Base-by-base conservation (phyloP, 768 basidiomycete species). In the Lactifluus pinguis region DNA sequence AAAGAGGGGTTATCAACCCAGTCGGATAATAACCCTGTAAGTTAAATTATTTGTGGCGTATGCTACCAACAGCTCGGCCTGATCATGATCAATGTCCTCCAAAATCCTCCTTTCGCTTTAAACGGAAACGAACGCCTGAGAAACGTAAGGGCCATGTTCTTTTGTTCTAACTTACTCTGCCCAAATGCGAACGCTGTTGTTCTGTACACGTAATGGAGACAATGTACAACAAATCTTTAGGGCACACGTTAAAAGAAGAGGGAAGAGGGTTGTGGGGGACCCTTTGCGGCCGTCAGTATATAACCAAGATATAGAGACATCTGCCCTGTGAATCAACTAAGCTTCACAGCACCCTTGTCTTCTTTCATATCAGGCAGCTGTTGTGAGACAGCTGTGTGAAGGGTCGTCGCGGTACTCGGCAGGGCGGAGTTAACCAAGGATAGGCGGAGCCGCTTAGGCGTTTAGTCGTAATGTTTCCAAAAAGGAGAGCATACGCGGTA, bases 121-220 rank as follows among this genome's bases (percentile, higher is more conserved):
- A 55, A 55, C 25, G 50, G 45, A 25, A 39, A 21, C 21, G 45
- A n/a, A 44, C 60, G 48, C 21, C 17, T 50, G 41, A 25, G 25
- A 50, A 45, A 57, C 51, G 51, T 57, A 62, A 57, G 50, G 44
- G 38, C 50, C 39, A 62, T n/a, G 15, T 62, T 39, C 51, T 62
- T 57, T 57, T 62, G 42, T 50, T 47, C 50, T 39, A 34, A 10
- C 49, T 15, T 42, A 44, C 21, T 25, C 45, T 25, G 44, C 30
- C 45, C 58, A 29, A 48, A 53, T 38, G n/a, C 29, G 38, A 60
- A 34, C 32, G 54, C 38, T 48, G 30, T 49, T 48, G 45, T 49
- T 57, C 55, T 21, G 38, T 62, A 62, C 61, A 62, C 61, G 61
- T 62, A 62, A 62, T 57, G 21, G 47, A 52, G 29, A 25, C 21